Percentiles rank a stretch among this genome's conserved stretches.
Evolutionary conservation across 768 basidiomycete genomes (phyloP).

Genomic region (Rhizopogon vesiculosus): DNA sequence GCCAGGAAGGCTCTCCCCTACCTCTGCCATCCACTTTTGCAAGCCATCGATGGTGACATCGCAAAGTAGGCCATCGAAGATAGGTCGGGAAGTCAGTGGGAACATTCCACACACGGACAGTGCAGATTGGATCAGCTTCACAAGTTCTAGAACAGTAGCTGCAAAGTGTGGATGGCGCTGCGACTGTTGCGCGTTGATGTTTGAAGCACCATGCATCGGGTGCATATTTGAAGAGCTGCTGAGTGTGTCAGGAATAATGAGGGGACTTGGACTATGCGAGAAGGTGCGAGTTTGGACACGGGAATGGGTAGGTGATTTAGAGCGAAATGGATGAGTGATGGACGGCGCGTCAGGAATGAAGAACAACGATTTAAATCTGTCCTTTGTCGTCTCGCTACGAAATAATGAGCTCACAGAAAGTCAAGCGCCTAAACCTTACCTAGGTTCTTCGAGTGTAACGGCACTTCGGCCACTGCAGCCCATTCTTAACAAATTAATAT

Average conservation of each 20-base stretch:
- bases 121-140: conserved; percentile 68
- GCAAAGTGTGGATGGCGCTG: conserved; percentile 43
- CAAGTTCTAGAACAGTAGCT: conserved; percentile 67
- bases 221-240: conserved; percentile 17
- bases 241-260: conserved; percentile 19
- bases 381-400: conserved; percentile 69
- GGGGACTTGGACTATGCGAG: conserved; percentile 21
- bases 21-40: conserved; percentile 57
- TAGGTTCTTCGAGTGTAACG: conserved; percentile 73
- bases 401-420: conserved; percentile 8
- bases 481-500: conserved; percentile 82
- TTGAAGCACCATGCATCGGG: conserved; percentile 1
- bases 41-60: conserved; percentile 74
- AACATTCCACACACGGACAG: conserved; percentile 72
- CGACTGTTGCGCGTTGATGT: conserved; percentile 13
- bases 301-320: conserved; percentile 21
- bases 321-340: conserved; percentile 15
- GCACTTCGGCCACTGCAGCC: conserved; percentile 78
- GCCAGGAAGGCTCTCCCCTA: conserved; percentile 57
- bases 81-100: conserved; percentile 17
- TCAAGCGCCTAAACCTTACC: conserved; percentile 31
- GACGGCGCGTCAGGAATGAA: conserved; percentile 42
- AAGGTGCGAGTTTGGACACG: conserved; percentile 24
- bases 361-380: conserved; percentile 72
- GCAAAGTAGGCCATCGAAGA: conserved; percentile 68